phyloP scores from a whole-genome alignment of 2,329 filamentous ascomycete genomes.

The Pestalotiopsis sp. region DNA sequence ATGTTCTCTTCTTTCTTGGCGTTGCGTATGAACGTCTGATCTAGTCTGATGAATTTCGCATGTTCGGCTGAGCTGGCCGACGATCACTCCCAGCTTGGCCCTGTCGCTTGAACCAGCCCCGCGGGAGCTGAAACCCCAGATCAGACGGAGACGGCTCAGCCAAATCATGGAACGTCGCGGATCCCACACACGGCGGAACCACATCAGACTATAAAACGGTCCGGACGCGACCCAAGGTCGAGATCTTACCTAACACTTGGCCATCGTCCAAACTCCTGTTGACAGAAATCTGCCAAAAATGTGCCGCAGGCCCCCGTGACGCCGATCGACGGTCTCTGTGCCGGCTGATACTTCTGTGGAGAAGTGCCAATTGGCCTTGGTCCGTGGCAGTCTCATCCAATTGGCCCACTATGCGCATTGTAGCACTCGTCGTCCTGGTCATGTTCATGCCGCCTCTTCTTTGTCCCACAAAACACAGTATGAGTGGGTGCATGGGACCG shows the following conservation, averaged over 20 bases:
- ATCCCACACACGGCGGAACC: slow-evolving; percentile 5
- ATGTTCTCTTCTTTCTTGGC: not conserved
- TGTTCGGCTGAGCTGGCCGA: not conserved
- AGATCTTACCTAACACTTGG: not conserved
- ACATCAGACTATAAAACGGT: not conserved
- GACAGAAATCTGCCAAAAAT: not conserved
- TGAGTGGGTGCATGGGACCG: not conserved
- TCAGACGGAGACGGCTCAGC: slow-evolving; percentile 3
- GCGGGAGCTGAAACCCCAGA: slow-evolving; percentile 7
- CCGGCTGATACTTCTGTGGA: not conserved
- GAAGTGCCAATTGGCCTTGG: not conserved
- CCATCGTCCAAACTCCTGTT: not conserved
- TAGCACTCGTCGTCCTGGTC: not conserved
- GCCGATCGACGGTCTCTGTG: not conserved
- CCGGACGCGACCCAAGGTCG: not conserved
- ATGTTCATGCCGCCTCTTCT: not conserved
- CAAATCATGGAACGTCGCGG: slow-evolving; percentile 10
- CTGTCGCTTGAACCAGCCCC: not conserved
- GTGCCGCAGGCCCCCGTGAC: not conserved
- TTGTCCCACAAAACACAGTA: not conserved
- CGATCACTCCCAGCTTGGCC: not conserved
- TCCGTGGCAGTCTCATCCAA: not conserved
- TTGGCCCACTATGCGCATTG: not conserved
- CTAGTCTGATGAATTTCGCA: not conserved
- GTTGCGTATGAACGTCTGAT: not conserved